These are phyloP conservation scores for Chenopodium quinoa DNA, from an alignment of 148 eudicot genomes.

Conservation along the genomic window DNA sequence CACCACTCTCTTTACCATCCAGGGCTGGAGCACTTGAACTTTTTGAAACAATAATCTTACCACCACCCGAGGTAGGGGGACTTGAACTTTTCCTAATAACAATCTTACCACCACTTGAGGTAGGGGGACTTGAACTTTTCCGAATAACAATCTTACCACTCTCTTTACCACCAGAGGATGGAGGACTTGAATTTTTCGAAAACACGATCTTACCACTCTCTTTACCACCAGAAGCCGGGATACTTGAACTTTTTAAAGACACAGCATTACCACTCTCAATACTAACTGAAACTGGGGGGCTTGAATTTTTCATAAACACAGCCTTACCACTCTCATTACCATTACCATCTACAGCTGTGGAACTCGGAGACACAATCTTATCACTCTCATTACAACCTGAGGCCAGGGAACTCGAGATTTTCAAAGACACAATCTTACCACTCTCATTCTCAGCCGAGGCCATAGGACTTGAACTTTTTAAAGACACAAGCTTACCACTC, in stretches of 20 bases:
- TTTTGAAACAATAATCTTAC: too few relatives aligned
- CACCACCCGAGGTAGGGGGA: background rate
- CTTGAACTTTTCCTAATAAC: slow-evolving; percentile 7
- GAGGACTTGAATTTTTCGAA: too few relatives aligned
- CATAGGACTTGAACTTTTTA: background rate
- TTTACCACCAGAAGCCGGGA: too few relatives aligned
- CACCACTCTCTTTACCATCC: slow-evolving; percentile 26
- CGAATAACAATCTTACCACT: slow-evolving; percentile 6
- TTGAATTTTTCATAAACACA: too few relatives aligned
- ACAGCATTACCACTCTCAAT: background rate
- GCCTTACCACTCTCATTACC: too few relatives aligned
- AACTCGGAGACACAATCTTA: background rate
- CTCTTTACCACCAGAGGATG: background rate
- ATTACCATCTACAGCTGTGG: too few relatives aligned
- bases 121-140: slow-evolving; percentile 3
- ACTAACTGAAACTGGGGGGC: too few relatives aligned
- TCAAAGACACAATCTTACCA: slow-evolving; percentile 15
- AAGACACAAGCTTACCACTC: slow-evolving; percentile 3
- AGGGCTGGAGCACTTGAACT: background rate
- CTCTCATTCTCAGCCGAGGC: background rate
- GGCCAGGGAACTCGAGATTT: slow-evolving; percentile 10
- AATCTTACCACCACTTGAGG: slow-evolving; percentile 11
- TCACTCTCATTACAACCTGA: background rate
- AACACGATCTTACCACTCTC: background rate
- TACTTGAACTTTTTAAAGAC: slow-evolving; percentile 7